Evolutionary conservation across 208 protist species (phyloP).

Genomic region (Acanthamoeba quina): DNA sequence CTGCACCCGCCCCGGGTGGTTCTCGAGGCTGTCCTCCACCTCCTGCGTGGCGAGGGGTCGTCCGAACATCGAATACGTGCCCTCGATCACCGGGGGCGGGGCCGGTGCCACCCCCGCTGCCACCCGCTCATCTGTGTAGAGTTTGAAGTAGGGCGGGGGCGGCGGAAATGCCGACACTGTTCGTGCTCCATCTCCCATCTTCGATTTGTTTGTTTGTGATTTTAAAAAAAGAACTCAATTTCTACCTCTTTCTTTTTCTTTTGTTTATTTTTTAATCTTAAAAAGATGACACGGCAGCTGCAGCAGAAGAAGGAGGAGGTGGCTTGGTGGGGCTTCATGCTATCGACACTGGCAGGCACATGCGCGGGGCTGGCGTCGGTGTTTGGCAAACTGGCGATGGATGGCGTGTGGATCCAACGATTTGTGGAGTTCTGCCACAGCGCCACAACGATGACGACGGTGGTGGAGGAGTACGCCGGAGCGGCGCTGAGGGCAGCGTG

Average conservation of each 20-base stretch:
- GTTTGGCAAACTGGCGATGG: constrained; percentile 67
- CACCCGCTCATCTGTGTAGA: constrained; percentile 75
- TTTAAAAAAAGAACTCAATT: too few relatives aligned
- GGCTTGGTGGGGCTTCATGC: background rate
- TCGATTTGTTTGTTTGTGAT: constrained; percentile 4
- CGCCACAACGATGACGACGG: background rate
- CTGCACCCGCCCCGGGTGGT: constrained; percentile 46
- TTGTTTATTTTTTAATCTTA: background rate
- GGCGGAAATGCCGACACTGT: constrained; percentile 79
- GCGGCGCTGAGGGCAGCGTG: background rate
- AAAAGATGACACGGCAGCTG: background rate
- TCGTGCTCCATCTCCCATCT: constrained; percentile 57
- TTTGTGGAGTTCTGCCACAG: background rate
- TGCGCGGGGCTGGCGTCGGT: constrained; percentile 56
- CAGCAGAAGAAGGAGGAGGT: background rate
- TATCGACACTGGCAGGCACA: constrained; percentile 37
- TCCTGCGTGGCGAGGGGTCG: constrained; percentile 29
- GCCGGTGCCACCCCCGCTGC: constrained; percentile 50
- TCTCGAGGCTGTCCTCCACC: constrained; percentile 54
- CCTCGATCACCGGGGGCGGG: constrained; percentile 69
- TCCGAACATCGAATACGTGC: constrained; percentile 73
- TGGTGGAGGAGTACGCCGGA: background rate
- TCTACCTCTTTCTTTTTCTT: background rate
- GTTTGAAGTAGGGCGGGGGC: constrained; percentile 81
- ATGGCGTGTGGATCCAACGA: background rate